These are phyloP conservation scores for Lenzites betulinus DNA, from an alignment of 768 basidiomycete species.

Conservation along the genomic window DNA sequence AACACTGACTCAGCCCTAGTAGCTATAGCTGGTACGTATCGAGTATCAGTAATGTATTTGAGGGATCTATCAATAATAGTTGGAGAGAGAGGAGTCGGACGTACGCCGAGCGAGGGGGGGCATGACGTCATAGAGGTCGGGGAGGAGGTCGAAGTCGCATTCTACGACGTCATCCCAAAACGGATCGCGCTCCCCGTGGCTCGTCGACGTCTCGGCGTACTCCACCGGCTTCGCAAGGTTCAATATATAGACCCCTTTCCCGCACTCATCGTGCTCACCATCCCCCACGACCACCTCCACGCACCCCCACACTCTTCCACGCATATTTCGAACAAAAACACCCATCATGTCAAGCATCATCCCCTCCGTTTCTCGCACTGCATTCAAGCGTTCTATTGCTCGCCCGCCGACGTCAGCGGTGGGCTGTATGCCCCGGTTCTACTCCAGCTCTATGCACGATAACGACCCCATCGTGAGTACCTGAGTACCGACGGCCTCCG, in stretches of 20 bases:
- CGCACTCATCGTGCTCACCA: background rate
- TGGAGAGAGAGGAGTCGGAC: too few relatives aligned
- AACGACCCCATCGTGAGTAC: conserved; percentile 39
- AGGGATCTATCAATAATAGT: too few relatives aligned
- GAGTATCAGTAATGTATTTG: too few relatives aligned
- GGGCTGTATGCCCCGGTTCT: conserved; percentile 20
- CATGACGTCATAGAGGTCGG: conserved; percentile 4
- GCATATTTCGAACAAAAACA: background rate
- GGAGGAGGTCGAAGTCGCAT: background rate
- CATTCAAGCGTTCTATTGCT: conserved; percentile 26
- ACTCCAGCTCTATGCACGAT: conserved; percentile 37
- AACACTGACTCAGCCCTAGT: too few relatives aligned
- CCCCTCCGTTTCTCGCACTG: conserved; percentile 27
- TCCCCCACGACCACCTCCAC: background rate
- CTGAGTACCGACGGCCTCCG: background rate
- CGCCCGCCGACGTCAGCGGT: conserved; percentile 19
- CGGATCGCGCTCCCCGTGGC: background rate
- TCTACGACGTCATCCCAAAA: conserved; percentile 22
- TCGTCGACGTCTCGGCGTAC: background rate
- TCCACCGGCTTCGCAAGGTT: conserved; percentile 3
- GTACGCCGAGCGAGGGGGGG: too few relatives aligned
- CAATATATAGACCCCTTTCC: conserved; percentile 7
- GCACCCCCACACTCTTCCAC: background rate
- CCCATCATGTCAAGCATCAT: conserved; percentile 28
- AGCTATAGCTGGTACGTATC: too few relatives aligned